These are phyloP conservation scores for Chlorencoelia australis DNA, from an alignment of 2,329 filamentous ascomycete genomes.

Conservation along the genomic window DNA sequence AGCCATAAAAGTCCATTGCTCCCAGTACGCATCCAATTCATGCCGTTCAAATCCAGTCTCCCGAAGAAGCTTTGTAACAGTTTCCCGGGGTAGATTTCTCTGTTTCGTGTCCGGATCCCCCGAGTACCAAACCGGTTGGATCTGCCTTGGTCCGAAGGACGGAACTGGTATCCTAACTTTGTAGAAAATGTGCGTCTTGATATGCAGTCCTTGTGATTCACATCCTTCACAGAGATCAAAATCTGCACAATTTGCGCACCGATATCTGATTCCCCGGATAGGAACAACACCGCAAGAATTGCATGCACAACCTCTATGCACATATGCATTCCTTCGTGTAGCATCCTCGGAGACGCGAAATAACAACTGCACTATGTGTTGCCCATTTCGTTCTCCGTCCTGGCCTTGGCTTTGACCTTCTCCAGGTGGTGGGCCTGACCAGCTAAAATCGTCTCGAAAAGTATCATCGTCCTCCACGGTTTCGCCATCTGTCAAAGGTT, in stretches of 20 bases:
- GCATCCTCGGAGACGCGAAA: constrained; percentile 94
- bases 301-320: constrained; percentile 86
- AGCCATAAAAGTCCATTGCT: constrained; percentile 92
- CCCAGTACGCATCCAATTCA: constrained; percentile 87
- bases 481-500: constrained; percentile 24
- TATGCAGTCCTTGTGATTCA: constrained; percentile 61
- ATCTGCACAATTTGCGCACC: constrained; percentile 91
- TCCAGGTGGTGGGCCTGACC: constrained; percentile 5
- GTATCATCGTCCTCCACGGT: constrained; percentile 24
- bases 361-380: constrained; percentile 74
- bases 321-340: constrained; percentile 75
- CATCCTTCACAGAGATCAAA: constrained; percentile 94
- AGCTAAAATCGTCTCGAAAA: constrained; percentile 19
- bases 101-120: constrained; percentile 64
- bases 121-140: constrained; percentile 77
- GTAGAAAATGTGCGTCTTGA: constrained; percentile 94
- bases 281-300: constrained; percentile 82
- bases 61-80: constrained; percentile 58
- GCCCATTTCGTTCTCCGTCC: constrained; percentile 46
- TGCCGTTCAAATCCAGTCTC: constrained; percentile 75
- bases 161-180: constrained; percentile 88
- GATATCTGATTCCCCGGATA: constrained; percentile 85
- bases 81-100: constrained; percentile 54
- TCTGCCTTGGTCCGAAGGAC: constrained; percentile 70
- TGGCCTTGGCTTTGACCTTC: constrained; percentile 18